These are phyloP conservation scores for Suhomyces prunicola DNA, from an alignment of 805 yeast genomes.

Conservation along the genomic window DNA sequence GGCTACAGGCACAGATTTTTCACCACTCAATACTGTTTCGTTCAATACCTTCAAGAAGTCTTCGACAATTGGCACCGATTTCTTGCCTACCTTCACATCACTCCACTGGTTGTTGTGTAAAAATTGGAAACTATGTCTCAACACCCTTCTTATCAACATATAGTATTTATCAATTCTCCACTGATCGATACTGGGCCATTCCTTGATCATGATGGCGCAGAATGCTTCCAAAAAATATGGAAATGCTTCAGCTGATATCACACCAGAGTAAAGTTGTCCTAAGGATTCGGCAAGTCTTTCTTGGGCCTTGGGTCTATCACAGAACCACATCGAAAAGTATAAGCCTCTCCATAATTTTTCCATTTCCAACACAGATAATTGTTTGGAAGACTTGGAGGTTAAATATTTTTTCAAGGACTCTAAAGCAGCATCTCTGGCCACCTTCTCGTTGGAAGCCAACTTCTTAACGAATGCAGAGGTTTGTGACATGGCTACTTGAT, in stretches of 20 bases:
- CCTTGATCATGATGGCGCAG: conserved; percentile 73
- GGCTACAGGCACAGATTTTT: conserved; percentile 61
- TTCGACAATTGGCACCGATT: conserved; percentile 38
- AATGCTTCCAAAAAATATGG: conserved; percentile 63
- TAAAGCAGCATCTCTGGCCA: conserved; percentile 70
- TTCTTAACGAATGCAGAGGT: conserved; percentile 67
- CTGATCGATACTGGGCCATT: conserved; percentile 84
- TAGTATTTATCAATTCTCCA: conserved; percentile 86
- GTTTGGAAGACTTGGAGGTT: conserved; percentile 33
- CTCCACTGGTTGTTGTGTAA: conserved; percentile 57
- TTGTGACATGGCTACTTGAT: conserved; percentile 16
- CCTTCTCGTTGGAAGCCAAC: conserved; percentile 78
- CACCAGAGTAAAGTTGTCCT: conserved; percentile 52
- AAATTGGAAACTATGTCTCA: conserved; percentile 61
- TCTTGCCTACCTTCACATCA: conserved; percentile 46
- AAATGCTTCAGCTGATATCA: conserved; percentile 43
- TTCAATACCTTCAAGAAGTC: conserved; percentile 43
- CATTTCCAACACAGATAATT: conserved; percentile 51
- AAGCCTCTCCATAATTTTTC: conserved; percentile 96
- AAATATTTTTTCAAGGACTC: conserved; percentile 61
- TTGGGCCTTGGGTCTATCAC: conserved; percentile 91
- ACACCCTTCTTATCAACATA: conserved; percentile 72
- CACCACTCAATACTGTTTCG: conserved; percentile 54
- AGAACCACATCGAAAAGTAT: conserved; percentile 93
- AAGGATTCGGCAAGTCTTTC: conserved; percentile 74